Conservation (phyloP, 2,329 filamentous ascomycete genomes). For the Apiospora sp. region DNA sequence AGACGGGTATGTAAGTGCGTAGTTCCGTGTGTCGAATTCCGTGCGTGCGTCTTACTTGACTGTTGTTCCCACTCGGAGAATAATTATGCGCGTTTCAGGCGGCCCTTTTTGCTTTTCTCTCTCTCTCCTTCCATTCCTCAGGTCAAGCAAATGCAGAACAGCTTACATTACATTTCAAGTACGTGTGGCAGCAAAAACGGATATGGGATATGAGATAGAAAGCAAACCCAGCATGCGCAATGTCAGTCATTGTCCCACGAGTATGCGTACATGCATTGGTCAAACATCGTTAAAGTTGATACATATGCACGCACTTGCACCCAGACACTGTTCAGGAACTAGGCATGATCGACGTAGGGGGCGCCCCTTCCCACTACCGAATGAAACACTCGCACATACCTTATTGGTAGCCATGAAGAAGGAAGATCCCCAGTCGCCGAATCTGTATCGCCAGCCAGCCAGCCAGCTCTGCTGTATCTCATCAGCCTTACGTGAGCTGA, state of each 20-base stretch:
- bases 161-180: background rate
- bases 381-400: conserved; percentile 6
- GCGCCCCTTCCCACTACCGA: background rate
- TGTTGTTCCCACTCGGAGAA: background rate
- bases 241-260: background rate
- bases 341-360: background rate
- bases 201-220: background rate
- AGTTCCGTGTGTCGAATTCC: background rate
- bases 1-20: background rate
- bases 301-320: background rate
- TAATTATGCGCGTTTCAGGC: conserved; percentile 1
- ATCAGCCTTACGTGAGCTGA: conserved; percentile 13
- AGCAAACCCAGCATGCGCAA: background rate
- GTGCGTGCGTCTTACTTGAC: background rate
- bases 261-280: background rate
- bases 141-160: conserved; percentile 1
- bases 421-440: background rate
- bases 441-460: background rate
- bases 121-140: background rate
- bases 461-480: background rate
- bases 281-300: background rate
- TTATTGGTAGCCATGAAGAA: background rate
- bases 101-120: background rate
- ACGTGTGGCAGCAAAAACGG: conserved; percentile 1
- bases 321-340: conserved; percentile 9